Conservation (phyloP, 1,284 basidiomycete species). For the Irpex sp. region DNA sequence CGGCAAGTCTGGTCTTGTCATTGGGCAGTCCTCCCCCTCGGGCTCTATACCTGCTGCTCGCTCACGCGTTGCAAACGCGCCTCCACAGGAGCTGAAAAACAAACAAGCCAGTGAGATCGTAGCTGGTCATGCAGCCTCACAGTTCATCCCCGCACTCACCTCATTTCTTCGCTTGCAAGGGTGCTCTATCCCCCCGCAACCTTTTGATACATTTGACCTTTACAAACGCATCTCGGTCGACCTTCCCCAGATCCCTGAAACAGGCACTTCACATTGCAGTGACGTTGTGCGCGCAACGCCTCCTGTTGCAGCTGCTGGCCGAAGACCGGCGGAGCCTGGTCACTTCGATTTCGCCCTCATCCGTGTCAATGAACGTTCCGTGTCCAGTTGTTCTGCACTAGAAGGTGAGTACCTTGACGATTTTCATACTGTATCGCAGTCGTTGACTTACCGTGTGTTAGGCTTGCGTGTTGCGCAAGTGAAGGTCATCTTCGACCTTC, state of each 20-base stretch:
- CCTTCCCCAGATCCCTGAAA: not conserved
- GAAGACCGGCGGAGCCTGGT: not conserved
- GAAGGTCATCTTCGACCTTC: not conserved
- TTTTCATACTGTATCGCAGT: too few relatives aligned
- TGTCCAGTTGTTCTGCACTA: not conserved
- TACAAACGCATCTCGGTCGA: not conserved
- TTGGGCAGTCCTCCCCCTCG: not conserved
- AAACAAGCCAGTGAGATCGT: not conserved
- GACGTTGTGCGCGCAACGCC: not conserved
- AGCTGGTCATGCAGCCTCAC: not conserved
- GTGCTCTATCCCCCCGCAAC: not conserved
- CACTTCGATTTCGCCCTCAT: not conserved
- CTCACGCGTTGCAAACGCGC: not conserved
- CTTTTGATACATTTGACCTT: not conserved
- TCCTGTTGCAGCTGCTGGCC: not conserved
- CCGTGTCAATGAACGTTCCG: not conserved
- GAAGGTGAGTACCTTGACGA: too few relatives aligned
- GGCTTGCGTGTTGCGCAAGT: slow-evolving; percentile 1
- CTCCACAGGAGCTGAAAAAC: not conserved
- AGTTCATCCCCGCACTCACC: not conserved
- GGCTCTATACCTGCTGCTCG: not conserved
- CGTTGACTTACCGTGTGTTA: not conserved
- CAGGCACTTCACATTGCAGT: not conserved
- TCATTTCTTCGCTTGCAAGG: not conserved
- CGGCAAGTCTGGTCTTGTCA: not conserved